Base-by-base conservation (phyloP, 2,329 filamentous ascomycete species). In the Colletotrichum lentis region DNA sequence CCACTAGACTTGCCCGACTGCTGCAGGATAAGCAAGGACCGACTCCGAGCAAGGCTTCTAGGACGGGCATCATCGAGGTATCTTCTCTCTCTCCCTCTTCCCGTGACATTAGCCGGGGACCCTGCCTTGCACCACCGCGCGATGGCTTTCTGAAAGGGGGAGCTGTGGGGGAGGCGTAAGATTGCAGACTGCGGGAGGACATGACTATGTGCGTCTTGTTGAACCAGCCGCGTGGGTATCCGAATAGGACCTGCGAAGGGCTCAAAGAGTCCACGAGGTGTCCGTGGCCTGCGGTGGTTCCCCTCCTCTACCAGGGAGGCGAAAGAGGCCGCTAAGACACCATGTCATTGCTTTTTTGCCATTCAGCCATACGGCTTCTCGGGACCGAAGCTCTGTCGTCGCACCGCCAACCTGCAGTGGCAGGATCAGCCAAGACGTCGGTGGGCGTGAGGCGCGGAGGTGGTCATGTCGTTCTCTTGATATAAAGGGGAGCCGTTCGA, bases 311-410 rank as follows among this genome's bases (percentile, higher is more conserved):
- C 65, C 43, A 41, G 55, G 37, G 50, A 37, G 62, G 31, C 20
- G 53, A 31, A 43, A 41, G 18, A 35, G 57, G 27, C n/a, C 31
- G 49, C 59, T 18, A 39, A 60, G 56, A 55, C 35, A 37, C 49
- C 54, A 60, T 65, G 62, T 52, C 50, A 61, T 69, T 69, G 66
- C 62, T 66, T 68, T 65, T 41, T 49, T 69, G 66, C 66, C 31
- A 60, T 68, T 65, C 35, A 43, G 66, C 49, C 24, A n/a, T 55
- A 37, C 62, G 50, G 39, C 55, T 41, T 24, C 50, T 69, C 66
- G 66, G 66, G 66, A 65, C 66, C 66, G 66, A 69, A 69, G 43
- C 41, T 39, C 57, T 49, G 18, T 12, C 46, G 37, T 22, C 3
- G 5, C 20, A 37, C 39, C 20, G 31, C 41, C 60, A 49, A 39